A percentile compares a stretch with the other conserved stretches of the same genome.
phyloP scores from a whole-genome alignment of 495 filamentous ascomycete species.

The Parmelia sp. region DNA sequence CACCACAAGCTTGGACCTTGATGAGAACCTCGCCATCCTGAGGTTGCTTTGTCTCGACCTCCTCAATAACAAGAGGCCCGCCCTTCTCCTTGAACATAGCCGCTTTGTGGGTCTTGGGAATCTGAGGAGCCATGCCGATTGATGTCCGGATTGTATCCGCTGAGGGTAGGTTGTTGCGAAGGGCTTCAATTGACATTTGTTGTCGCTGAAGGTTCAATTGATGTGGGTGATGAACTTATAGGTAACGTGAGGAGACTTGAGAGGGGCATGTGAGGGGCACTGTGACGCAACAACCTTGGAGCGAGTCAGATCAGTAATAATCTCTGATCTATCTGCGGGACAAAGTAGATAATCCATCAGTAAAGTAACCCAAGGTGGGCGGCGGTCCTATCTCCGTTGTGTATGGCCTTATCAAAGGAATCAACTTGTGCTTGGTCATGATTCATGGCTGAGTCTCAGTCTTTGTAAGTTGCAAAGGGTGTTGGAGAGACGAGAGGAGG shows the following conservation, averaged over 20 bases:
- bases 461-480: too few relatives aligned
- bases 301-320: too few relatives aligned
- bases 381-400: too few relatives aligned
- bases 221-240: not conserved
- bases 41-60: slow-evolving; percentile 61
- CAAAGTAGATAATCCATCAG: not conserved
- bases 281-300: too few relatives aligned
- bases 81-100: slow-evolving; percentile 64
- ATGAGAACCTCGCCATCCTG: slow-evolving; percentile 59
- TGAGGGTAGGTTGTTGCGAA: slow-evolving; percentile 12
- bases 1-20: slow-evolving; percentile 50
- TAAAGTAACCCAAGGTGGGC: not conserved
- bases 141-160: slow-evolving; percentile 9
- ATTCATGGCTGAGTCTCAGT: too few relatives aligned
- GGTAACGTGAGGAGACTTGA: too few relatives aligned
- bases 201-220: not conserved
- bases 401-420: too few relatives aligned
- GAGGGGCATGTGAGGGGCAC: too few relatives aligned
- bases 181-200: slow-evolving; percentile 4
- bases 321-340: too few relatives aligned
- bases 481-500: too few relatives aligned
- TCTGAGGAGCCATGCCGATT: slow-evolving; percentile 31
- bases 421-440: too few relatives aligned
- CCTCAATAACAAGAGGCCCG: slow-evolving; percentile 58
- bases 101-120: slow-evolving; percentile 63